Base-by-base conservation (phyloP, 768 basidiomycete species). In the Lactarius quietus region DNA sequence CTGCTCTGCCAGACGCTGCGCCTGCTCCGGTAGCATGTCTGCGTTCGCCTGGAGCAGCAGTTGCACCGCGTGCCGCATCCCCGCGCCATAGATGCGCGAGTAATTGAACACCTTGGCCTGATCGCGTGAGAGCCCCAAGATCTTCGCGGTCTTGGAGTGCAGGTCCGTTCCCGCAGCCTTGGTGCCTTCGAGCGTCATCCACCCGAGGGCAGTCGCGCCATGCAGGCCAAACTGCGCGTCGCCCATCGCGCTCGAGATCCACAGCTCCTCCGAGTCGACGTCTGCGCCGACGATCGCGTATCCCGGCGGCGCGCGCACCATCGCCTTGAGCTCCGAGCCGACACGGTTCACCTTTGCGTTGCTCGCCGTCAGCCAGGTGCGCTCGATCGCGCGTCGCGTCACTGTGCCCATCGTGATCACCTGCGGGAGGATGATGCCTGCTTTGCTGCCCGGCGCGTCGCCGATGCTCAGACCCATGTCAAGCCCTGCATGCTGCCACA, bases 91-190 rank as follows among this genome's bases (percentile, higher is more conserved):
- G 70, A 99, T 97, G 39, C 96, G 87, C 52, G 96, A 97, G 72
- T 98, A 99, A 74, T 99, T 99, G 85, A 99, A 99, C 39, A 95
- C 93, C 75, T 99, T 98, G 36, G 97, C 96, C 70, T 92, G 88
- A 72, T 98, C 94, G 36, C 96, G 85, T 45, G 93, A 92, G 69
- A 95, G 95, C 20, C 92, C 92, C 43, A 98, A 80, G 72, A 98
- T 98, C 64, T 77, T 85, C 14, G 96, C 97, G 2, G 95, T 96
- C 78, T 97, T 97, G 14, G 95, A 98, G 73, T 98, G 96, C 35
- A 99, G 77, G 77, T 99, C 96, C 7, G 96, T 98, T 6, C 95
- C 95, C 0, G 90, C 89, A 0, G 88, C 83, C 76, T 98, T 98
- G 18, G 95, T 96, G 1, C 97, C 95, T 75, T 98, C 97, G 33